A percentile compares a stretch with the other conserved stretches of the same genome.
Conservation (phyloP, 2,329 filamentous ascomycete species). For the Colletotrichum costaricense region DNA sequence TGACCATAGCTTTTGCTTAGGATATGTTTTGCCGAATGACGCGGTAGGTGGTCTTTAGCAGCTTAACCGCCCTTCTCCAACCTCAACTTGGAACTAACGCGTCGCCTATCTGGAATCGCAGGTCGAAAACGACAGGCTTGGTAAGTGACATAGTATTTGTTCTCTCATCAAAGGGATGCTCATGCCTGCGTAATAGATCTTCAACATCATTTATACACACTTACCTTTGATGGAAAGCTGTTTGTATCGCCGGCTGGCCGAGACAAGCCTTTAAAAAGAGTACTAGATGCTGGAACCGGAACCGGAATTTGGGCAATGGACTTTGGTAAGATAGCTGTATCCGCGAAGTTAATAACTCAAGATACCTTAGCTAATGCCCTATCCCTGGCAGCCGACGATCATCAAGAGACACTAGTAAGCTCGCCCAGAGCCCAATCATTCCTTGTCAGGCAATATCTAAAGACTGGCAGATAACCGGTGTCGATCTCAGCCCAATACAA, state of each 20-base stretch:
- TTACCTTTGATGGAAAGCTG: constrained; percentile 41
- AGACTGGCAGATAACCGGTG: constrained; percentile 46
- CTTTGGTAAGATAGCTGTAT: constrained; percentile 43
- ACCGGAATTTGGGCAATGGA: constrained; percentile 60
- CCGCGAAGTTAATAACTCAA: too few species aligned
- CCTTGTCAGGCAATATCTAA: too few species aligned
- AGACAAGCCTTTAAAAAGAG: constrained; percentile 31
- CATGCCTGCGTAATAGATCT: constrained; percentile 34
- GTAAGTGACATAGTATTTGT: background rate
- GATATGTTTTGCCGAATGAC: constrained; percentile 43
- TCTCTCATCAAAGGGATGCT: background rate
- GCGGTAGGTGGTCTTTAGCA: constrained; percentile 28
- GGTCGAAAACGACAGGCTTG: constrained; percentile 41
- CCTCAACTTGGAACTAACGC: background rate
- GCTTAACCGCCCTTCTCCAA: background rate
- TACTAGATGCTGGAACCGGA: constrained; percentile 61
- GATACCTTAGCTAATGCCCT: background rate
- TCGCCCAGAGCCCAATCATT: background rate
- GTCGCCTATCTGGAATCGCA: background rate
- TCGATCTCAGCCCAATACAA: constrained; percentile 57
- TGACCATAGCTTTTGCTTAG: background rate
- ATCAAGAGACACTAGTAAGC: constrained; percentile 44
- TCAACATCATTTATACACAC: constrained; percentile 42
- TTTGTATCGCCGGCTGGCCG: constrained; percentile 36
- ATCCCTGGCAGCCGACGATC: constrained; percentile 40